Conservation (phyloP, 305 asterid genomes). For the Euphrasia arctica region DNA sequence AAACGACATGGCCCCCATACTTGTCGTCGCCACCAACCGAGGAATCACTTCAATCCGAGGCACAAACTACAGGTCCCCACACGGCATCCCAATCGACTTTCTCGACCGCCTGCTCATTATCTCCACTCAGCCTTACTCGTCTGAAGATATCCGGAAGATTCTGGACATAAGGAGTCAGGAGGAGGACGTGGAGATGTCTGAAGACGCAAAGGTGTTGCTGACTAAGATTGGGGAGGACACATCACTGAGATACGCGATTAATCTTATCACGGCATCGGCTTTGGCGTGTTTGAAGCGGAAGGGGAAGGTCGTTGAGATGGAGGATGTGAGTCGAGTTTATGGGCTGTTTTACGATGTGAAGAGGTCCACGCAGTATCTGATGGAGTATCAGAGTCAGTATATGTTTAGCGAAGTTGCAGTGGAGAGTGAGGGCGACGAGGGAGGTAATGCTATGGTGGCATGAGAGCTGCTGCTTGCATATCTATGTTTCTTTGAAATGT, state of each 20-base stretch:
- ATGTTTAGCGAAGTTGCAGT: conserved; percentile 64
- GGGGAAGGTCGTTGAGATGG: conserved; percentile 67
- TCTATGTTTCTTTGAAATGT: not conserved
- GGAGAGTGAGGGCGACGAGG: conserved; percentile 52
- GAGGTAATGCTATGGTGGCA: conserved; percentile 55
- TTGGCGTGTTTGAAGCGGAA: conserved; percentile 69
- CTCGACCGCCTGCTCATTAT: conserved; percentile 77
- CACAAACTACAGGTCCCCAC: conserved; percentile 75
- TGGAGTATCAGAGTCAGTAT: conserved; percentile 77
- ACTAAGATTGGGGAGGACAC: conserved; percentile 78
- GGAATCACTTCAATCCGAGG: conserved; percentile 80
- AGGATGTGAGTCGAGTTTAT: conserved; percentile 62
- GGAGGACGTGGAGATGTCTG: conserved; percentile 79
- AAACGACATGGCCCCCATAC: conserved; percentile 80
- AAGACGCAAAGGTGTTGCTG: conserved; percentile 59
- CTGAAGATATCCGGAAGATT: conserved; percentile 64
- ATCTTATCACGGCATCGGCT: conserved; percentile 66
- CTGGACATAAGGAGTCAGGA: conserved; percentile 69
- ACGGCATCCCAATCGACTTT: conserved; percentile 76
- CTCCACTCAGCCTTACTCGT: conserved; percentile 71
- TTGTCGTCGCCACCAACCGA: conserved; percentile 83
- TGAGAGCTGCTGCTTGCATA: conserved; percentile 7
- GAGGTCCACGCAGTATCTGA: conserved; percentile 68
- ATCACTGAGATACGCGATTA: conserved; percentile 67
- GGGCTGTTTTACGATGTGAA: conserved; percentile 70